phyloP scores from a whole-genome alignment of 2,329 filamentous ascomycete genomes.

The Metarhizium robertsii region DNA sequence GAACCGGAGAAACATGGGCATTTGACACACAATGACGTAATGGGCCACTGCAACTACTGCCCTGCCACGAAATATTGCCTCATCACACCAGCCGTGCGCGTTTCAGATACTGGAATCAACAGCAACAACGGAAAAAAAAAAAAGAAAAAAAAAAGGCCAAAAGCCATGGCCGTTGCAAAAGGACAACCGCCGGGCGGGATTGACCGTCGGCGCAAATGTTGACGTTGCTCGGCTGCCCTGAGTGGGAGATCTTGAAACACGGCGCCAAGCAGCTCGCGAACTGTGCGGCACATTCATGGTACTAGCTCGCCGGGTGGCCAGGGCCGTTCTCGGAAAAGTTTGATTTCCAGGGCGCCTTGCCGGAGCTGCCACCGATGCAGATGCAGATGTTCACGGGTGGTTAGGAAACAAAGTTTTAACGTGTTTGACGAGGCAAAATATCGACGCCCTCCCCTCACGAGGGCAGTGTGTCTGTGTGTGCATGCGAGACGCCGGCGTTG shows the following conservation, averaged over 20 bases:
- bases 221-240: too few species aligned
- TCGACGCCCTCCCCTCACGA: neutral
- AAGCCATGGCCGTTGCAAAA: neutral
- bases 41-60: neutral
- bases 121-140: neutral
- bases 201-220: too few species aligned
- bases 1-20: neutral
- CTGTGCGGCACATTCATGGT: neutral
- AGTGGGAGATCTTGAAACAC: neutral
- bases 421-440: neutral
- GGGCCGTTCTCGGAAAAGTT: neutral
- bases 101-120: neutral
- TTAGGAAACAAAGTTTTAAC: neutral
- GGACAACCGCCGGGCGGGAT: neutral
- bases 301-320: neutral
- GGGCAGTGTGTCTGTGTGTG: neutral
- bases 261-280: neutral
- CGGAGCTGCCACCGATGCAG: neutral
- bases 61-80: neutral
- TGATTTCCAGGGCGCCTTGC: neutral
- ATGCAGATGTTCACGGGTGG: neutral
- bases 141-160: neutral
- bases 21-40: neutral
- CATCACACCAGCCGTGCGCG: neutral
- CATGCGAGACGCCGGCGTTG: too few species aligned